Percentiles rank a stretch among this genome's conserved stretches.
Conservation (phyloP, 2,329 filamentous ascomycete genomes). For the Aspergillus sergii region DNA sequence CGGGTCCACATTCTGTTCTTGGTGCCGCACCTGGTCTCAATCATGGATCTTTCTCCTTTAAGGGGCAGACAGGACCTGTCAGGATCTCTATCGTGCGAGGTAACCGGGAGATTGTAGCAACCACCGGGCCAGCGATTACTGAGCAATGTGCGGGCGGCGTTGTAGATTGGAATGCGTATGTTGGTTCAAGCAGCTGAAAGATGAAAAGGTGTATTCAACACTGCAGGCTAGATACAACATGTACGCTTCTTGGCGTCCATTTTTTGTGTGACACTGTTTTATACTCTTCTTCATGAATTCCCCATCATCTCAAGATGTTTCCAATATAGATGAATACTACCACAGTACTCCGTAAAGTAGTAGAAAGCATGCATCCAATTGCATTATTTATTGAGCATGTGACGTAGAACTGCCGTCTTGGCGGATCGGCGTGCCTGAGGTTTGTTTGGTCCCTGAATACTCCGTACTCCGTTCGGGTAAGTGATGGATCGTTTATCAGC, state of each 20-base stretch:
- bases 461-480: not conserved
- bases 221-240: not conserved
- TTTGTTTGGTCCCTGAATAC: not conserved
- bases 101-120: conserved; percentile 21
- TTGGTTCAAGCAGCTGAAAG: conserved; percentile 29
- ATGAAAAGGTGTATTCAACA: too few species aligned
- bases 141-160: conserved; percentile 28
- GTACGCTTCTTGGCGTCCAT: not conserved
- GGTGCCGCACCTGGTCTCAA: conserved; percentile 30
- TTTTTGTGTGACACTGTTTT: not conserved
- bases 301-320: too few species aligned
- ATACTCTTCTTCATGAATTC: too few species aligned
- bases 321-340: too few species aligned
- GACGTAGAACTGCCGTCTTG: not conserved
- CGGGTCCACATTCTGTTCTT: conserved; percentile 22
- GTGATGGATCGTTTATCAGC: not conserved
- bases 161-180: conserved; percentile 41
- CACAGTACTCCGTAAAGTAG: too few species aligned
- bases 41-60: conserved; percentile 36
- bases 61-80: conserved; percentile 32
- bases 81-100: conserved; percentile 29
- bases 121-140: conserved; percentile 35
- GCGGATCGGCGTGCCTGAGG: not conserved
- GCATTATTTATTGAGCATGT: not conserved
- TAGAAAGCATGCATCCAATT: too few species aligned